A percentile compares a stretch with the other conserved stretches of the same genome.
Evolutionary conservation across 192 early-diverging fungal species (phyloP).

Genomic region (Coemansia sp.): DNA sequence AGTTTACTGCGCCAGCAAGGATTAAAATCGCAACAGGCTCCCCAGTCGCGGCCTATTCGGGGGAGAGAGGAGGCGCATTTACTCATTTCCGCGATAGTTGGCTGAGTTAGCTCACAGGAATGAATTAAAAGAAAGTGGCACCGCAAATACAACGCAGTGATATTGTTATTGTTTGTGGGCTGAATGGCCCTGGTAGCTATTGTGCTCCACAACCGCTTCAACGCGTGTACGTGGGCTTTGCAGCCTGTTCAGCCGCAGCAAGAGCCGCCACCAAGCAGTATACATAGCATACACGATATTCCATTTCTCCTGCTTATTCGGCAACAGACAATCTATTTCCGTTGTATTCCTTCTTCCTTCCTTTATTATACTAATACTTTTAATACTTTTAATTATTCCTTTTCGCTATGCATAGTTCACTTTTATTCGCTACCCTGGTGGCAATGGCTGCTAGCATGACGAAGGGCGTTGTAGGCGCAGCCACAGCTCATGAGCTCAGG

Average conservation of each 20-base stretch:
- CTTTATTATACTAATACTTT: not conserved
- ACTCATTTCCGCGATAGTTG: no score
- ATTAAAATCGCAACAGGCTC: not conserved
- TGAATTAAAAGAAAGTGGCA: not conserved
- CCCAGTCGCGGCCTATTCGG: not conserved
- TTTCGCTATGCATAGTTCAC: not conserved
- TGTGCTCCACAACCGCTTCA: not conserved
- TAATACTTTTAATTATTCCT: not conserved
- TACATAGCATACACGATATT: not conserved
- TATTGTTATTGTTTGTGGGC: not conserved
- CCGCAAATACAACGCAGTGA: not conserved
- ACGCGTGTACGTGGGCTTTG: no score
- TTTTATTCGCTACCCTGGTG: conserved; percentile 1
- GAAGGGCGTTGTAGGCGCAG: not conserved
- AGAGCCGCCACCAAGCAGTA: not conserved
- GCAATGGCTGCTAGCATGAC: not conserved
- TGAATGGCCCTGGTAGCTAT: not conserved
- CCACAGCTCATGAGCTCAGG: not conserved
- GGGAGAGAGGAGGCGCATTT: not conserved
- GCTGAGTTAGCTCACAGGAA: no score
- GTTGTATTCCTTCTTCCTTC: not conserved
- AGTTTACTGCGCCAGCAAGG: not conserved
- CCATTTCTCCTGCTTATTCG: not conserved
- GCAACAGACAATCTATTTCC: not conserved
- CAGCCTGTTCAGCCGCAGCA: not conserved